A percentile compares a stretch with the other conserved stretches of the same genome.
These are phyloP conservation scores for Fragosphaeria purpurea DNA, from an alignment of 2,329 filamentous ascomycete genomes.

Conservation along the genomic window DNA sequence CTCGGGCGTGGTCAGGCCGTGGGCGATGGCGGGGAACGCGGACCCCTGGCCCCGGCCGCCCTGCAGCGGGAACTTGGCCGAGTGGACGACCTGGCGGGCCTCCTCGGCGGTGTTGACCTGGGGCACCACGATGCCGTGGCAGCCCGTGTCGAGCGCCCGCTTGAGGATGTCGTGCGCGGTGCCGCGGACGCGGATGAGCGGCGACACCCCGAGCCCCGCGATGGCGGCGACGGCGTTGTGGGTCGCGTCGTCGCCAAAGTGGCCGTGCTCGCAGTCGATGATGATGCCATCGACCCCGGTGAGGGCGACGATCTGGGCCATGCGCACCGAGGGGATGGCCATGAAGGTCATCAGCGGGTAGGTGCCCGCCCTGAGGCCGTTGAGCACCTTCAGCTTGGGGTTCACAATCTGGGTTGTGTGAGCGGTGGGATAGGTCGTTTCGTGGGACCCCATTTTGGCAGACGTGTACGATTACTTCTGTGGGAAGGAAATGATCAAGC, in stretches of 20 bases:
- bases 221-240: slow-evolving; percentile 44
- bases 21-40: slow-evolving; percentile 36
- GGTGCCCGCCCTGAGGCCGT: slow-evolving; percentile 18
- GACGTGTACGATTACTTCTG: too few relatives aligned
- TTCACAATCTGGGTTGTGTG: slow-evolving; percentile 15
- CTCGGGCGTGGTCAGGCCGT: slow-evolving; percentile 33
- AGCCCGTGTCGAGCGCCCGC: slow-evolving; percentile 40
- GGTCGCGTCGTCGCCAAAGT: slow-evolving; percentile 41
- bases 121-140: slow-evolving; percentile 41
- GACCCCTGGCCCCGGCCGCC: slow-evolving; percentile 41
- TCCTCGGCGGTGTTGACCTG: slow-evolving; percentile 35
- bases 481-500: too few relatives aligned
- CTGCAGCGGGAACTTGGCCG: slow-evolving; percentile 40
- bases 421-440: slow-evolving; percentile 5
- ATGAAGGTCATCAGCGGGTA: slow-evolving; percentile 38
- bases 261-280: slow-evolving; percentile 44
- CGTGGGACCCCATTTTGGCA: too few relatives aligned
- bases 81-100: slow-evolving; percentile 33
- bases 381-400: slow-evolving; percentile 15
- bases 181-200: slow-evolving; percentile 28
- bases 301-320: slow-evolving; percentile 37
- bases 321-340: slow-evolving; percentile 34
- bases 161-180: slow-evolving; percentile 36
- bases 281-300: slow-evolving; percentile 40
- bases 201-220: slow-evolving; percentile 33